Base-by-base conservation (phyloP, 352 stramenopile genomes). In the Albugo laibachii region DNA sequence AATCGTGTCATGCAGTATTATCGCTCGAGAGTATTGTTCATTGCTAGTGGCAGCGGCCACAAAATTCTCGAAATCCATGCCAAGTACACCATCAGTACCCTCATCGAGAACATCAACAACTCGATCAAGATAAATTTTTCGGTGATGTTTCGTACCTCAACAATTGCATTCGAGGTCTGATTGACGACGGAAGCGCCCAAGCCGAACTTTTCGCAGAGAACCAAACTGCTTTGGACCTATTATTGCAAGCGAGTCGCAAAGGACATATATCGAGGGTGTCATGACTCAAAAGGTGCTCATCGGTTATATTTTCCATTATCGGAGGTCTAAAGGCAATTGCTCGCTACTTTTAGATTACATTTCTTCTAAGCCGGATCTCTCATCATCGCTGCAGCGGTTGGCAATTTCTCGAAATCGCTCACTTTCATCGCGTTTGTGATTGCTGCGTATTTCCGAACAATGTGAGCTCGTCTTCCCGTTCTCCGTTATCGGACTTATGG, bases 181-280 rank as follows among this genome's bases (percentile, higher is more conserved):
- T 86, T 36, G 78, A 91, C 46, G 78, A 91, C 38, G 72, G 74
- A 0, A 83, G 70, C 0, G 78, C 61, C 0, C 78, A 91, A 52
- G 69, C 63, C 8, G 78, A 91, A 52, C 41, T 91, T 1, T 82
- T 82, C 41, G 16, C 73, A 13, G 68, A 86, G 42, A 69, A 80
- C 18, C 63, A 79, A 3, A 58, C 77, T 8, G 73, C 63, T 39
- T 91, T 74, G 78, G 66, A 86, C 39, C 48, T 91, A 20, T 45
- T 91, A 11, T 8, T 24, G 38, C 38, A 24, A 43, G 38, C 20
- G 38, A 43, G 38, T 10, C 20, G 38, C 49, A 55, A 13, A 42
- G 47, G 39, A 0, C 2, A 5, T 27, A 27, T 13, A 2, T 36
- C 31, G n/a, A 14, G 14, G 24, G 1, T 8, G 13, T 21, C n/a